Percentiles rank a stretch among this genome's conserved stretches.
These are phyloP conservation scores for Omphalotus guepiniiformis DNA, from an alignment of 768 basidiomycete species.

Conservation along the genomic window DNA sequence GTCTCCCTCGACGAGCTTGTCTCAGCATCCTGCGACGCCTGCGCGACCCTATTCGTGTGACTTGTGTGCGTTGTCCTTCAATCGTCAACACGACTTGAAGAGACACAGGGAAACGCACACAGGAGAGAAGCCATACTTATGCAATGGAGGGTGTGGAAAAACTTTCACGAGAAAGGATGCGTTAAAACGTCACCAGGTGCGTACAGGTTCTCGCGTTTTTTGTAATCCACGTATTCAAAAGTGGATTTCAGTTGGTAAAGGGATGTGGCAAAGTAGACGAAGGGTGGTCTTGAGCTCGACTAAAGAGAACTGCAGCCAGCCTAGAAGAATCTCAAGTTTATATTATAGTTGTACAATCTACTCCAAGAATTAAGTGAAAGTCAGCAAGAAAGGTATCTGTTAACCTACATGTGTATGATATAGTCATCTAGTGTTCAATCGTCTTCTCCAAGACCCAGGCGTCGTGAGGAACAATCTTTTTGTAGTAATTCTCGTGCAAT, in stretches of 20 bases:
- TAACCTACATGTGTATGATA: slow-evolving; percentile 6
- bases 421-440: slow-evolving; percentile 16
- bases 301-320: not conserved
- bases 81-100: slow-evolving; percentile 82
- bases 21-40: slow-evolving; percentile 51
- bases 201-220: slow-evolving; percentile 18
- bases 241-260: slow-evolving; percentile 60
- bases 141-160: slow-evolving; percentile 83
- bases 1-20: slow-evolving; percentile 21
- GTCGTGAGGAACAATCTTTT: slow-evolving; percentile 78
- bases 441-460: slow-evolving; percentile 83
- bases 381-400: not conserved
- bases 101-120: slow-evolving; percentile 82
- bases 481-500: slow-evolving; percentile 77
- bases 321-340: not conserved
- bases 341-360: not conserved
- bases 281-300: slow-evolving; percentile 27
- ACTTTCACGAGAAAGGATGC: slow-evolving; percentile 87
- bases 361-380: too few species aligned
- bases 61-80: slow-evolving; percentile 77
- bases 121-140: slow-evolving; percentile 79
- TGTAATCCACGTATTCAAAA: slow-evolving; percentile 8
- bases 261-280: slow-evolving; percentile 72
- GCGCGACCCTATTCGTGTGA: slow-evolving; percentile 63
- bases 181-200: slow-evolving; percentile 78